Evolutionary conservation across 371 early-diverging fungal genomes (phyloP).

Genomic region (Phascolomyces articulosus): DNA sequence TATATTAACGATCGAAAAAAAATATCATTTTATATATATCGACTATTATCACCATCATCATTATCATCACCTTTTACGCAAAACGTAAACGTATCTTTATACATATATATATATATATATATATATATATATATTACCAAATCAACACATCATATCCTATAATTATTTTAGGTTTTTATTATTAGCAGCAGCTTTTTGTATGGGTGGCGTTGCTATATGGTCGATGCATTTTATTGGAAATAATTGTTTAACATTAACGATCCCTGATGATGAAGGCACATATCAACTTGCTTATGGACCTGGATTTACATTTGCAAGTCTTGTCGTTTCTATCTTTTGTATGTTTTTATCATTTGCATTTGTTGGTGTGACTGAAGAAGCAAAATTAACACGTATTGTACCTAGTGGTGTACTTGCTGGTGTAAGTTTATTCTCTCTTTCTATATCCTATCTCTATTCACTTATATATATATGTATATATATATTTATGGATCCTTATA

Average conservation of each 20-base stretch:
- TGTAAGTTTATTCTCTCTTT: slow-evolving; percentile 32
- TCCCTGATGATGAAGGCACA: background rate
- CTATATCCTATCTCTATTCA: no score
- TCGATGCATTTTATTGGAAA: slow-evolving; percentile 57
- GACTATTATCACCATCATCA: no score
- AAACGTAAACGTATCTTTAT: no score
- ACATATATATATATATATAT: no score
- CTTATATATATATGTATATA: background rate
- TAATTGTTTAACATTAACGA: slow-evolving; percentile 32
- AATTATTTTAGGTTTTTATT: slow-evolving; percentile 40
- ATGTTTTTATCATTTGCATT: slow-evolving; percentile 46
- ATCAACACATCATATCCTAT: background rate
- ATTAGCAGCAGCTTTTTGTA: slow-evolving; percentile 34
- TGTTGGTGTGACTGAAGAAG: slow-evolving; percentile 47
- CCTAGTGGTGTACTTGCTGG: slow-evolving; percentile 46
- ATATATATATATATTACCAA: no score
- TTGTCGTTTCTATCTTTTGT: slow-evolving; percentile 37
- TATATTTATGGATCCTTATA: no score
- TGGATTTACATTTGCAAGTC: slow-evolving; percentile 44
- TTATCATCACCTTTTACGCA: no score
- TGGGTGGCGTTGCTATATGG: slow-evolving; percentile 54
- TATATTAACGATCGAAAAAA: no score
- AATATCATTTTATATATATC: no score
- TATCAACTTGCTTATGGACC: slow-evolving; percentile 36
- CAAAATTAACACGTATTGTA: slow-evolving; percentile 30